Percentiles rank a stretch among this genome's conserved stretches.
These are phyloP conservation scores for Talaromyces borbonicus DNA, from an alignment of 495 filamentous ascomycete genomes.

Conservation along the genomic window DNA sequence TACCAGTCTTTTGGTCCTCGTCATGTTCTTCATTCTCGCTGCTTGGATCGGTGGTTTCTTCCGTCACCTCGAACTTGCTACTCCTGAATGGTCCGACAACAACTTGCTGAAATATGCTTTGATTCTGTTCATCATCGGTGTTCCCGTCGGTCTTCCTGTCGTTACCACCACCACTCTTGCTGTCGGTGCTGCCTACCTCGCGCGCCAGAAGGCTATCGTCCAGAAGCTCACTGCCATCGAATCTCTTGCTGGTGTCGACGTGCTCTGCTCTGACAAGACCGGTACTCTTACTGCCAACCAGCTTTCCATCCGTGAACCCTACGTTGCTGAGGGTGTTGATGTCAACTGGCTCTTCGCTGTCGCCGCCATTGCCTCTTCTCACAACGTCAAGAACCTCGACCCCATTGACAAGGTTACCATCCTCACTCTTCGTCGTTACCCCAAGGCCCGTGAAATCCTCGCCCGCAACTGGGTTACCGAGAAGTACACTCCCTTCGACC, in stretches of 20 bases:
- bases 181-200: constrained; percentile 65
- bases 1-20: constrained; percentile 61
- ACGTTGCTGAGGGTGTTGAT: constrained; percentile 64
- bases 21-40: constrained; percentile 61
- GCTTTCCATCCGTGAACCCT: constrained; percentile 64
- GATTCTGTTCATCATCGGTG: constrained; percentile 63
- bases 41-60: constrained; percentile 72
- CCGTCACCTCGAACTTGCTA: constrained; percentile 59
- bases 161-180: constrained; percentile 67
- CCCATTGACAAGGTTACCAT: constrained; percentile 72
- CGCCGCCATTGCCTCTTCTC: constrained; percentile 62
- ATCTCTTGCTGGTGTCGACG: constrained; percentile 66
- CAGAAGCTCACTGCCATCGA: constrained; percentile 71
- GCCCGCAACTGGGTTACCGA: constrained; percentile 61
- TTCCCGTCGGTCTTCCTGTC: constrained; percentile 66
- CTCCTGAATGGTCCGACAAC: constrained; percentile 41
- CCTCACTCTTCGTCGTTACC: constrained; percentile 62
- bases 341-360: constrained; percentile 77
- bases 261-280: constrained; percentile 69
- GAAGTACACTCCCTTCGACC: constrained; percentile 71
- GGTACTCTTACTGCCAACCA: constrained; percentile 75
- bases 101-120: constrained; percentile 56
- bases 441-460: constrained; percentile 62
- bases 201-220: constrained; percentile 66
- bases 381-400: constrained; percentile 69